These are phyloP conservation scores for Clavispora fructus DNA, from an alignment of 805 yeast species.

Conservation along the genomic window DNA sequence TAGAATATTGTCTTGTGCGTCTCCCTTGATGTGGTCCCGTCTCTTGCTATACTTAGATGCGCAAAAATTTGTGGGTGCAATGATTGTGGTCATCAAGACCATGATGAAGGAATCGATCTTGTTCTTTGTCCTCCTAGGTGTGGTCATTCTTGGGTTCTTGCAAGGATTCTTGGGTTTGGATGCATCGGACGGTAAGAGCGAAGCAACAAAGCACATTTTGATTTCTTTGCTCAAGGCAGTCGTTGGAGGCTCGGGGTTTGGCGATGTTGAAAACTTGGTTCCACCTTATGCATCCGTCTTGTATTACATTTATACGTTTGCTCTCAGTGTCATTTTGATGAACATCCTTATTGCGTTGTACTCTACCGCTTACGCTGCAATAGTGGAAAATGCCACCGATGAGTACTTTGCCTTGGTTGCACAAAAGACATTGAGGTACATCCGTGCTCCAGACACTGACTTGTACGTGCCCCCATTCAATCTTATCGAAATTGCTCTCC, in stretches of 20 bases:
- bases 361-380: constrained; percentile 76
- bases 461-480: constrained; percentile 85
- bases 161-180: constrained; percentile 87
- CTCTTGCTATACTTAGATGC: constrained; percentile 73
- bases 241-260: constrained; percentile 69
- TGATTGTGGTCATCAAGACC: constrained; percentile 77
- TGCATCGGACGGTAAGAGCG: constrained; percentile 79
- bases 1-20: constrained; percentile 68
- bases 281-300: constrained; percentile 82
- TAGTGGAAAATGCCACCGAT: constrained; percentile 76
- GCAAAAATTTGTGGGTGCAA: constrained; percentile 76
- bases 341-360: constrained; percentile 82
- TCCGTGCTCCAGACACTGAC: constrained; percentile 83
- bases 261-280: constrained; percentile 63
- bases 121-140: constrained; percentile 66
- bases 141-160: constrained; percentile 72
- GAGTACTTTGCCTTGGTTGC: constrained; percentile 84
- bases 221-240: constrained; percentile 65
- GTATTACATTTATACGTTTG: constrained; percentile 72
- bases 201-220: constrained; percentile 62
- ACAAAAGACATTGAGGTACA: constrained; percentile 74
- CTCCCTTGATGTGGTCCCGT: constrained; percentile 85
- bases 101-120: constrained; percentile 86
- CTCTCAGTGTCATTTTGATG: constrained; percentile 68
- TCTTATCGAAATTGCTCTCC: constrained; percentile 50